Evolutionary conservation across 495 filamentous ascomycete species (phyloP).

Genomic region (Penicillium silybi): DNA sequence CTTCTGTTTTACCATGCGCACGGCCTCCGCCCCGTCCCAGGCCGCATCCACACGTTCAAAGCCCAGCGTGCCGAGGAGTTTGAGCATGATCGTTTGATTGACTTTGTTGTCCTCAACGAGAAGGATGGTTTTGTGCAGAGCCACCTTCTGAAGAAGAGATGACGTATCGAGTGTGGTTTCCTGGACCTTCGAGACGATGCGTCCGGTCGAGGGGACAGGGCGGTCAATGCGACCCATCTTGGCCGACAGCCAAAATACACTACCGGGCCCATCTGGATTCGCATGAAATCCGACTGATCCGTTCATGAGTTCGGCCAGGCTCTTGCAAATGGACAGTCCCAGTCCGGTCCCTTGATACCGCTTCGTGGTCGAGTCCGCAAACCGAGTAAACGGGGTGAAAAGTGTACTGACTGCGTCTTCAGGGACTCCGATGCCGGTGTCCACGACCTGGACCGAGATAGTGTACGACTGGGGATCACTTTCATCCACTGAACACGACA

Average conservation of each 20-base stretch:
- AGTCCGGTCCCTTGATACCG: conserved; percentile 79
- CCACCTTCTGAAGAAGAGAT: conserved; percentile 25
- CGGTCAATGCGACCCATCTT: conserved; percentile 42
- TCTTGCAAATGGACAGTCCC: conserved; percentile 78
- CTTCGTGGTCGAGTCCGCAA: conserved; percentile 71
- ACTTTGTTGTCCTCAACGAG: conserved; percentile 59
- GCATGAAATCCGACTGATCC: conserved; percentile 62
- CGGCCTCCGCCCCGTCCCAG: conserved; percentile 55
- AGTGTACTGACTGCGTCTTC: conserved; percentile 66
- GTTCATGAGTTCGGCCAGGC: conserved; percentile 76
- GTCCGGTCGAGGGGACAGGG: background rate
- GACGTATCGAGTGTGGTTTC: conserved; percentile 7
- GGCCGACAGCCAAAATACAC: conserved; percentile 57
- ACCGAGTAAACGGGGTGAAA: conserved; percentile 85
- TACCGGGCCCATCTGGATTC: conserved; percentile 50
- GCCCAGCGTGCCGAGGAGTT: conserved; percentile 51
- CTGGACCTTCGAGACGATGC: background rate
- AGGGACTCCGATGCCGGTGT: conserved; percentile 82
- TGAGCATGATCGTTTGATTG: conserved; percentile 61
- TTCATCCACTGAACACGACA: conserved; percentile 48
- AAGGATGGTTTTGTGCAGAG: conserved; percentile 47
- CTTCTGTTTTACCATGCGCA: conserved; percentile 47
- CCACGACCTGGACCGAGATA: conserved; percentile 58
- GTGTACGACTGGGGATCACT: conserved; percentile 37
- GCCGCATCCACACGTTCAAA: conserved; percentile 52